Evolutionary conservation across 345 rosid species (phyloP), one percentile per base, ranked within the genome.

Genomic region (Eutrema yunnanense): DNA sequence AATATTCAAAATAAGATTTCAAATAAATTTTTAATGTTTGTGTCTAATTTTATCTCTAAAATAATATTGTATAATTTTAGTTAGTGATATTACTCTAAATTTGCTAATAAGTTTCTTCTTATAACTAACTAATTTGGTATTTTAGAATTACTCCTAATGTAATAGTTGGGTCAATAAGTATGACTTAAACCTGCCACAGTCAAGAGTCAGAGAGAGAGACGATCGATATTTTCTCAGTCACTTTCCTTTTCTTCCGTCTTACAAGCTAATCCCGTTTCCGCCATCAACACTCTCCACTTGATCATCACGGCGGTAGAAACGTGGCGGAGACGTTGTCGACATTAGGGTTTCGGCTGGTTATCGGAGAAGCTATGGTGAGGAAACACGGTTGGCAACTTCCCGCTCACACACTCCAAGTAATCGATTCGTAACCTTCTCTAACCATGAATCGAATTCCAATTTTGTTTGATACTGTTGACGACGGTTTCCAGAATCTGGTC

Each of bases 341-440:
- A 43, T 30, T 67, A 59, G 76, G 43, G 54, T 72, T 73, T 73
- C 10, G 8, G 36, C 63, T 59, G 44, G 59, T 50, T 61, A 29
- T 27, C 42, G 43, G 10, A 9, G 70, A 43, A 86, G 88, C 19
- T 70, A 91, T 94, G 98, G 92, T 78, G 89, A 89, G 98, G 75
- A 88, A 86, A 77, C 96, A 94, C 77, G 98, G 98, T 47, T 94
- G 98, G 98, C 95, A 94, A 73, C 85, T 94, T 8, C 98, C 98
- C 26, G 98, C 98, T 9, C 96, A 94, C 82, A 87, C 92, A 32
- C 82, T 84, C 58, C 97, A 94, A 92, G 98, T 88, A 78, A n/a
- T 7, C 5, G 0, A 16, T 4, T 30, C 11, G 19, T 14, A 8
- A 19, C 16, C 7, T 38, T 62, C 52, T 46, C 46, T 38, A 43